Evolutionary conservation across 768 basidiomycete species (phyloP).

Genomic region (Leccinum broughii): DNA sequence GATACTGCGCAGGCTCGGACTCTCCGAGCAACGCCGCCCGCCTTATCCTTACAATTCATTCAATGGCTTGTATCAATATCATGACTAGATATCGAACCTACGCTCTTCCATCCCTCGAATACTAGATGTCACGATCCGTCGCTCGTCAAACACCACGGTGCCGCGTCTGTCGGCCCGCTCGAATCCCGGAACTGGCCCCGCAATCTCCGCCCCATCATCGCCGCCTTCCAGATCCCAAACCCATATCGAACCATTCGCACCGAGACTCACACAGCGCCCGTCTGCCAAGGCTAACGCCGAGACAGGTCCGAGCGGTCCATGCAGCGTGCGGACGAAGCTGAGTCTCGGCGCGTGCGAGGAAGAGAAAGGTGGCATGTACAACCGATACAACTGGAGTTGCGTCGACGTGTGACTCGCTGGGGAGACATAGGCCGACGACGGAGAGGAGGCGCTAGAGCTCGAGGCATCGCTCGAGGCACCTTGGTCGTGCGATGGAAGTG

Average conservation of each 20-base stretch:
- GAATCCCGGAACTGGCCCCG: conserved; percentile 36
- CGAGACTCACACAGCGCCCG: conserved; percentile 78
- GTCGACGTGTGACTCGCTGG: conserved; percentile 47
- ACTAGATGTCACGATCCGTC: conserved; percentile 58
- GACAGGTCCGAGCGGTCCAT: conserved; percentile 69
- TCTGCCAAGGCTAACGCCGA: conserved; percentile 72
- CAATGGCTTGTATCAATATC: background rate
- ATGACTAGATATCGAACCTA: conserved; percentile 34
- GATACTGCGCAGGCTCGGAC: background rate
- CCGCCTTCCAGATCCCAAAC: conserved; percentile 81
- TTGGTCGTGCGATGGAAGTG: conserved; percentile 11
- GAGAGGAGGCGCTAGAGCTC: conserved; percentile 26
- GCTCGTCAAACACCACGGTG: conserved; percentile 70
- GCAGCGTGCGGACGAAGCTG: conserved; percentile 67
- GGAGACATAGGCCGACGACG: conserved; percentile 30
- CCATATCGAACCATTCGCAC: conserved; percentile 73
- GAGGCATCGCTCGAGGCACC: conserved; percentile 24
- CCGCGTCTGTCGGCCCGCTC: conserved; percentile 31
- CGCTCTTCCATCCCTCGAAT: conserved; percentile 35
- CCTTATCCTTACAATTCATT: background rate
- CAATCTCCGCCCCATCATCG: conserved; percentile 38
- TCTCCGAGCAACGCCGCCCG: no score
- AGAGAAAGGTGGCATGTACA: conserved; percentile 55
- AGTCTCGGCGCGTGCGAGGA: conserved; percentile 62
- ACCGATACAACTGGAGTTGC: conserved; percentile 72